These are phyloP conservation scores for Phaeosphaeria sp. DNA, from an alignment of 2,329 filamentous ascomycete genomes.

Conservation along the genomic window DNA sequence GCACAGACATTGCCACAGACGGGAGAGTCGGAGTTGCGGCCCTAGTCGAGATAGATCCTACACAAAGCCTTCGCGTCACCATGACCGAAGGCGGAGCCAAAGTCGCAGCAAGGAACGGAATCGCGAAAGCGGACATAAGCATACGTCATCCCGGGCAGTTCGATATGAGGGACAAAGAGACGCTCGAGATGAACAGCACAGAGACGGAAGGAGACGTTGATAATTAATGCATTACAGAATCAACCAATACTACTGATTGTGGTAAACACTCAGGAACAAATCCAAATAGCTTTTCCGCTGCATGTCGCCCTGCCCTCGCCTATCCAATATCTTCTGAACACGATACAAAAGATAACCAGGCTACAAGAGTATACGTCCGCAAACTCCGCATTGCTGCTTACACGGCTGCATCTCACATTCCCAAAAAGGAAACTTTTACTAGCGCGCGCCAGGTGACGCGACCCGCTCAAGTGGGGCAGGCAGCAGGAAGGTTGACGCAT, in stretches of 20 bases:
- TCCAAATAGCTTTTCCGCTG: too few relatives aligned
- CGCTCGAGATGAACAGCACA: not conserved
- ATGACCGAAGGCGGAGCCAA: slow-evolving; percentile 4
- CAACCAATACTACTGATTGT: too few relatives aligned
- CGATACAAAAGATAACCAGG: not conserved
- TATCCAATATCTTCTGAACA: too few relatives aligned
- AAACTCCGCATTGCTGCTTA: not conserved
- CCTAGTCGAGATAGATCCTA: slow-evolving; percentile 11
- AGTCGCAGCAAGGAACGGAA: slow-evolving; percentile 1
- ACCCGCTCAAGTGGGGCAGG: not conserved
- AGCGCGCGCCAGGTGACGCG: not conserved
- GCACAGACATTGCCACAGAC: slow-evolving; percentile 21
- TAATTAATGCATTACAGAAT: too few relatives aligned
- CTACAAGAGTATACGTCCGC: not conserved
- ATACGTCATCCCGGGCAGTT: not conserved
- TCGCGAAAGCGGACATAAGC: not conserved
- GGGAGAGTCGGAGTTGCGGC: slow-evolving; percentile 22
- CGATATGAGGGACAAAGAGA: not conserved
- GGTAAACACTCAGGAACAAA: too few relatives aligned
- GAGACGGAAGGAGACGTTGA: not conserved
- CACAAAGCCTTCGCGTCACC: slow-evolving; percentile 10
- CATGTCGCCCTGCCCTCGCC: too few relatives aligned
- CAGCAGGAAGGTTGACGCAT: not conserved
- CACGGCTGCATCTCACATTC: not conserved
- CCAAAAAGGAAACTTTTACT: not conserved